Percentiles rank a stretch among this genome's conserved stretches.
These are phyloP conservation scores for Geotrichum restrictum DNA, from an alignment of 1,139 yeast genomes.

Conservation along the genomic window DNA sequence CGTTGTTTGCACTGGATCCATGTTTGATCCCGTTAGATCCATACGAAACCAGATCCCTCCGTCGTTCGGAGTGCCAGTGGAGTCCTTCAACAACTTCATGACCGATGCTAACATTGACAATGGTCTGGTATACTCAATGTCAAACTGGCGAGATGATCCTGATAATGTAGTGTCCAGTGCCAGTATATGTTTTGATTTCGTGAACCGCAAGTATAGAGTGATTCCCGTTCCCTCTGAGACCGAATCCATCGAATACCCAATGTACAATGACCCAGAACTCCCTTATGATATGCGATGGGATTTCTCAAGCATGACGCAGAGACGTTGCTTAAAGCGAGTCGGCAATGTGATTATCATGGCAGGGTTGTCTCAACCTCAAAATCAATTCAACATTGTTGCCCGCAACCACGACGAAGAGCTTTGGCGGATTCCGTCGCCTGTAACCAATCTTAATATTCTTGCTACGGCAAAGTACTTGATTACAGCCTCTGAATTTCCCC, in stretches of 20 bases:
- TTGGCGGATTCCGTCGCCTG: constrained; percentile 8
- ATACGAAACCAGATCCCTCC: constrained; percentile 11
- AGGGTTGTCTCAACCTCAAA: constrained; percentile 4
- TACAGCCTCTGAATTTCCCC: neutral
- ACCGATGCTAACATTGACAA: constrained; percentile 7
- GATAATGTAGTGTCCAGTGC: neutral
- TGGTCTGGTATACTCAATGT: constrained; percentile 6
- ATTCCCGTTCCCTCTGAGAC: constrained; percentile 8
- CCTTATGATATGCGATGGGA: constrained; percentile 5
- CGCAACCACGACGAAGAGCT: constrained; percentile 4
- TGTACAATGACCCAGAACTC: constrained; percentile 8
- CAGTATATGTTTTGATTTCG: constrained; percentile 7
- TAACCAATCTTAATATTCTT: neutral
- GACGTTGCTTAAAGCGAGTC: constrained; percentile 2
- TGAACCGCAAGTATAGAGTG: constrained; percentile 9
- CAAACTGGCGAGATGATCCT: constrained; percentile 5
- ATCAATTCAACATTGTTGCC: constrained; percentile 8
- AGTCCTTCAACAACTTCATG: constrained; percentile 6
- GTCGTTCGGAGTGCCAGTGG: constrained; percentile 8
- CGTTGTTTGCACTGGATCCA: neutral
- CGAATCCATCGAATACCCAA: neutral
- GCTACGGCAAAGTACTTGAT: constrained; percentile 3
- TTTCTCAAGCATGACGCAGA: constrained; percentile 8
- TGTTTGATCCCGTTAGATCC: neutral
- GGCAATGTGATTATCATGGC: constrained; percentile 10